phyloP scores from a whole-genome alignment of 2,329 filamentous ascomycete species.

The Diplodia sapinea region DNA sequence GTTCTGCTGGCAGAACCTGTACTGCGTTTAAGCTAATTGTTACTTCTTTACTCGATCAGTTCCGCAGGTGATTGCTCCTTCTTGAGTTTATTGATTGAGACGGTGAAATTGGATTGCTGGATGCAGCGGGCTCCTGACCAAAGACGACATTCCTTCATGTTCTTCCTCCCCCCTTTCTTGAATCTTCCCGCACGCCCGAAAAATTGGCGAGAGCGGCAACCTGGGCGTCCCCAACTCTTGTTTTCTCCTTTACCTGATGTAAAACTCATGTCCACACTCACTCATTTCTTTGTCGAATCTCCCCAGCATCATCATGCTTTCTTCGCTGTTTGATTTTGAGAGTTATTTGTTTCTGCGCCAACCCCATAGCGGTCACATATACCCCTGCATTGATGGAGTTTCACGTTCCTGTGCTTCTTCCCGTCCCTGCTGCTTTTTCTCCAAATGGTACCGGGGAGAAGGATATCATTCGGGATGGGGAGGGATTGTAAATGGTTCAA shows the following conservation, averaged over 20 bases:
- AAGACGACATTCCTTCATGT: constrained; percentile 8
- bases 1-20: neutral
- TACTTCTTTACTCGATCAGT: neutral
- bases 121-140: constrained; percentile 3
- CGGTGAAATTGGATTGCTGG: constrained; percentile 25
- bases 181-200: neutral
- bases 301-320: neutral
- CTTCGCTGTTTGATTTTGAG: neutral
- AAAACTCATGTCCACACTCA: constrained; percentile 15
- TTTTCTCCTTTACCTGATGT: neutral
- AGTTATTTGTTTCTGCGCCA: constrained; percentile 6
- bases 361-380: constrained; percentile 27
- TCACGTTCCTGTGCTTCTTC: constrained; percentile 21
- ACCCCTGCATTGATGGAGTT: constrained; percentile 29
- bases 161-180: constrained; percentile 6
- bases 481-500: constrained; percentile 15
- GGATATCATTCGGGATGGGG: neutral
- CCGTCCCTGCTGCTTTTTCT: constrained; percentile 8
- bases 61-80: constrained; percentile 19
- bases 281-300: constrained; percentile 10
- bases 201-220: neutral
- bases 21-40: constrained; percentile 7
- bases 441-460: neutral
- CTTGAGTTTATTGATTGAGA: constrained; percentile 18
- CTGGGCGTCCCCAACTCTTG: constrained; percentile 14